A percentile compares a stretch with the other conserved stretches of the same genome.
These are phyloP conservation scores for Colletotrichum sp. DNA, from an alignment of 2,329 filamentous ascomycete genomes.

Conservation along the genomic window DNA sequence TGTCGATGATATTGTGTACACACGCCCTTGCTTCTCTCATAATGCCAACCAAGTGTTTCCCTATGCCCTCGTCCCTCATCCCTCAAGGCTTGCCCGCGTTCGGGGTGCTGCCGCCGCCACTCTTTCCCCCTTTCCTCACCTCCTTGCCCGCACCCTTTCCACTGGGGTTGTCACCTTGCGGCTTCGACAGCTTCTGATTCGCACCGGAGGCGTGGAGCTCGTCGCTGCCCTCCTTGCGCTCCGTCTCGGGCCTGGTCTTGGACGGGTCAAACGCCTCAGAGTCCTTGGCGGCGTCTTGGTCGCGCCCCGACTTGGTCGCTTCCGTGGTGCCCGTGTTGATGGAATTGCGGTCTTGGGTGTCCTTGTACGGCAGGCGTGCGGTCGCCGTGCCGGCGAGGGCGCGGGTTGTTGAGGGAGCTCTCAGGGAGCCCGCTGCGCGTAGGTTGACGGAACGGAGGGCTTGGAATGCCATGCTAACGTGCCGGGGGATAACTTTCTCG, in stretches of 20 bases:
- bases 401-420: slow-evolving; percentile 23
- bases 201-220: slow-evolving; percentile 49
- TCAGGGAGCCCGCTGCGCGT: background rate
- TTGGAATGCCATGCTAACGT: slow-evolving; percentile 11
- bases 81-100: slow-evolving; percentile 31
- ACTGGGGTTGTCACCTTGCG: slow-evolving; percentile 37
- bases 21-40: background rate
- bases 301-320: slow-evolving; percentile 70
- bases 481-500: background rate
- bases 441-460: slow-evolving; percentile 2
- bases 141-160: slow-evolving; percentile 36
- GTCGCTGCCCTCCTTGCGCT: slow-evolving; percentile 44
- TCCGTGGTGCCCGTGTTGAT: slow-evolving; percentile 71
- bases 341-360: slow-evolving; percentile 61
- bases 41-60: background rate
- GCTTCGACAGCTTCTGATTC: slow-evolving; percentile 46
- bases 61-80: background rate
- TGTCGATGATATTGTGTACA: background rate
- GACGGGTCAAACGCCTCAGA: slow-evolving; percentile 70
- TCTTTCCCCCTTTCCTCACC: slow-evolving; percentile 37
- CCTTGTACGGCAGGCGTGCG: slow-evolving; percentile 47
- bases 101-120: slow-evolving; percentile 29
- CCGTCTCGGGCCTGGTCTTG: slow-evolving; percentile 69
- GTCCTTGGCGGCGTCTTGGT: slow-evolving; percentile 58
- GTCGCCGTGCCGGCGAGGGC: slow-evolving; percentile 35